Base-by-base conservation (phyloP, 306 rosid species). In the Cicer bijugum region DNA sequence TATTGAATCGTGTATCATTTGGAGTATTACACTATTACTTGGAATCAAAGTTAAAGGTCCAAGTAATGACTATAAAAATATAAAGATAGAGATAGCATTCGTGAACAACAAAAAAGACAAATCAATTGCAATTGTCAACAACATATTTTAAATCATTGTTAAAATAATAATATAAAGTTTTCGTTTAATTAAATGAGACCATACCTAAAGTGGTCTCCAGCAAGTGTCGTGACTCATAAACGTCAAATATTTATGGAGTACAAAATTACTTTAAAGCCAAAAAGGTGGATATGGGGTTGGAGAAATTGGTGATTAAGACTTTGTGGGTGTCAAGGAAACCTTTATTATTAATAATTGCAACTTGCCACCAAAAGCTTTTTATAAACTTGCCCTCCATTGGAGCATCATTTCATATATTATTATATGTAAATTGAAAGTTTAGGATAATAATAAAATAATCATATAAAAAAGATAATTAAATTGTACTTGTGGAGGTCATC, bases 11-110 rank as follows among this genome's bases (percentile, higher is more conserved):
- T 64, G 66, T 38, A 56, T 64, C 3, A 6, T 37, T 82, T 50
- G 52, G 46, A 17, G 3, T 11, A 42, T 20, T 42, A 40, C 12
- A 57, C 9, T 44, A 15, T 43, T 48, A 12, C 37, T 10, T 39
- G 55, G 57, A 65, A 76, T 78, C 53, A 62, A 71, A 59, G 45
- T 76, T 58, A 37, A 43, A 51, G 81, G 38, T 56, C 60, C 39
- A 79, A 80, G 11, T 16, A 16, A 52, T 9, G 38, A 85, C 55
- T 59, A 78, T 40, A 52, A 58, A 28, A 3, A 28, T 28, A 57
- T 75, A 45, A 12, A 17, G 45, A 46, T 77, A 8, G 15, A 17
- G 51, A 58, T 6, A 35, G 28, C 9, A 45, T 73, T 35, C 9
- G 59, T 14, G 12, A 46, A 59, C 50, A 8, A 5, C 1, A 42